These are phyloP conservation scores for Scenedesmus sp. DNA, from an alignment of 163 green algal genomes.

Conservation along the genomic window DNA sequence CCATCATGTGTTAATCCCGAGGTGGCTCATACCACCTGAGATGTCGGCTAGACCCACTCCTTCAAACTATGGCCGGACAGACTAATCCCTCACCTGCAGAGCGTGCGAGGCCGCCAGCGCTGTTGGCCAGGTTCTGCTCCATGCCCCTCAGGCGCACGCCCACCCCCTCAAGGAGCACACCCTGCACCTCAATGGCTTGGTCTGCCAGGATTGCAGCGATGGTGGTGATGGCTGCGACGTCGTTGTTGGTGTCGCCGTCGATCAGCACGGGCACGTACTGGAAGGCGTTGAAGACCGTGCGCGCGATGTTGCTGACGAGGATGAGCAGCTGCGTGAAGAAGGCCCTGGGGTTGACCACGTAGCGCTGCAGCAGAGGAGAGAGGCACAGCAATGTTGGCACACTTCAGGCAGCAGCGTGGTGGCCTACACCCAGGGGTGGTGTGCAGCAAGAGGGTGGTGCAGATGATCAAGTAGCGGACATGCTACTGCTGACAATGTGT, in stretches of 20 bases:
- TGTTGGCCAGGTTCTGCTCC: background rate
- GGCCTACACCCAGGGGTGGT: too few species aligned
- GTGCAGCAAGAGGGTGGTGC: too few species aligned
- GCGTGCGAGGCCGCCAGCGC: conserved; percentile 25
- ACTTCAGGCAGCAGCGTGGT: too few species aligned
- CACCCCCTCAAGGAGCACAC: background rate
- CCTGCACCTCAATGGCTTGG: background rate
- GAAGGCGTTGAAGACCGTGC: conserved; percentile 23
- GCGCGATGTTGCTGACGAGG: background rate
- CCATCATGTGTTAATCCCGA: too few species aligned
- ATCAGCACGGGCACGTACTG: background rate
- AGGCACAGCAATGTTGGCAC: too few species aligned
- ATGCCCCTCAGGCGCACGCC: conserved; percentile 1
- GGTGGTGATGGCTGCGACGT: conserved; percentile 34
- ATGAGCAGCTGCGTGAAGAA: background rate
- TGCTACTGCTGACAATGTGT: background rate
- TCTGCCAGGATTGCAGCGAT: background rate
- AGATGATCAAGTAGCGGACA: too few species aligned
- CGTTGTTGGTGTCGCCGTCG: conserved; percentile 49
- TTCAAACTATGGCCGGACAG: too few species aligned
- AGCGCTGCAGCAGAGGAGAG: conserved; percentile 5
- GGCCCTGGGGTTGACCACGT: conserved; percentile 38
- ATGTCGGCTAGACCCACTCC: too few species aligned
- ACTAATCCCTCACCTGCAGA: background rate
- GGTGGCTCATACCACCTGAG: too few species aligned